A percentile compares a stretch with the other conserved stretches of the same genome.
These are phyloP conservation scores for Fusarium nematophilum DNA, from an alignment of 2,329 filamentous ascomycete genomes.

Conservation along the genomic window DNA sequence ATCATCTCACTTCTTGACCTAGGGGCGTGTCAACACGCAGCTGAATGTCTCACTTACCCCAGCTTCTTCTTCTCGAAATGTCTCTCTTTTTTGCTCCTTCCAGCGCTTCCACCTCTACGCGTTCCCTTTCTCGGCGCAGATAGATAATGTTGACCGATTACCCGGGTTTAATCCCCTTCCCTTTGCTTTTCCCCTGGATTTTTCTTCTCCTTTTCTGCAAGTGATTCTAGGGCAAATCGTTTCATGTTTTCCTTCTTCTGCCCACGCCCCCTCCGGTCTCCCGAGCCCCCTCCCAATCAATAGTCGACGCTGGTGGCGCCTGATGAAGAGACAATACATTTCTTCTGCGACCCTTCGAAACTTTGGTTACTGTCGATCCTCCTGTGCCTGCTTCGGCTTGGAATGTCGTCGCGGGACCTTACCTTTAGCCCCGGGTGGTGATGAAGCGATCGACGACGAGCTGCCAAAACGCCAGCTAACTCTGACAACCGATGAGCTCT, in stretches of 20 bases:
- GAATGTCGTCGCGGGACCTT: slow-evolving; percentile 29
- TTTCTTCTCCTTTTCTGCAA: slow-evolving; percentile 3
- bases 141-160: slow-evolving; percentile 14
- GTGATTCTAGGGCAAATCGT: slow-evolving; percentile 1
- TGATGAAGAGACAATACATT: slow-evolving; percentile 24
- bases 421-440: slow-evolving; percentile 8
- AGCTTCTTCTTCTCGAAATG: slow-evolving; percentile 14
- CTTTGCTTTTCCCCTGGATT: slow-evolving; percentile 1
- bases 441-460: slow-evolving; percentile 17
- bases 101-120: slow-evolving; percentile 15
- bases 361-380: slow-evolving; percentile 7
- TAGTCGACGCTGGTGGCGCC: slow-evolving; percentile 2
- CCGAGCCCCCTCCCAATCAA: not conserved
- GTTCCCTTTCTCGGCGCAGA: slow-evolving; percentile 10
- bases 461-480: slow-evolving; percentile 14
- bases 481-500: slow-evolving; percentile 1
- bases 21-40: slow-evolving; percentile 14
- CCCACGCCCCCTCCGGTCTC: no score
- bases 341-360: slow-evolving; percentile 4
- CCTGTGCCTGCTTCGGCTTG: slow-evolving; percentile 15
- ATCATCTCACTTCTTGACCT: slow-evolving; percentile 10
- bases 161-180: slow-evolving; percentile 4
- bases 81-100: slow-evolving; percentile 26
- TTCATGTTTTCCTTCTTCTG: slow-evolving; percentile 1
- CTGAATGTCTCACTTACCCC: slow-evolving; percentile 34